These are phyloP conservation scores for Sphaceloma murrayae DNA, from an alignment of 2,329 filamentous ascomycete species.

Conservation along the genomic window DNA sequence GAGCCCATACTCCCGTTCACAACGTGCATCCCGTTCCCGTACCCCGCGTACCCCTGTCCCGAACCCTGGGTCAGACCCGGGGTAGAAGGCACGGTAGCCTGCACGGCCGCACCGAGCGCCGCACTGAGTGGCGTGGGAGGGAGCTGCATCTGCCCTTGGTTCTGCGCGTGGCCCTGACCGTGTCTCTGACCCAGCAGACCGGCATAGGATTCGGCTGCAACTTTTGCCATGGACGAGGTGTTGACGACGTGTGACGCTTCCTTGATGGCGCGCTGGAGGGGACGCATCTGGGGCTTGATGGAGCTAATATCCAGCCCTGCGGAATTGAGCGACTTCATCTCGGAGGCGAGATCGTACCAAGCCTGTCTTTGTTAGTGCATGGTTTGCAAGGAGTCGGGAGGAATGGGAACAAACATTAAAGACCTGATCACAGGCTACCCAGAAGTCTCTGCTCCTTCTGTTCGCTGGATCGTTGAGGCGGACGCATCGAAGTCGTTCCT, in stretches of 20 bases:
- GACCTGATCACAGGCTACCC: slow-evolving; percentile 65
- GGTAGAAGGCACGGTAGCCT: slow-evolving; percentile 74
- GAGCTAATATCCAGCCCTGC: slow-evolving; percentile 44
- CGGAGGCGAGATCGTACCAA: slow-evolving; percentile 56
- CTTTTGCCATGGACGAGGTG: slow-evolving; percentile 39
- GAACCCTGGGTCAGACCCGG: slow-evolving; percentile 24
- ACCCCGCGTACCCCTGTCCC: slow-evolving; percentile 8
- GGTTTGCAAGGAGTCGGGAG: slow-evolving; percentile 2
- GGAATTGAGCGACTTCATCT: slow-evolving; percentile 43
- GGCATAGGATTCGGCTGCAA: not conserved
- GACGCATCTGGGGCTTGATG: slow-evolving; percentile 63
- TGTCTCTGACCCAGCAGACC: too few relatives aligned
- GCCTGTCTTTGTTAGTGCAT: slow-evolving; percentile 38
- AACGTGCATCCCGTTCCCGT: not conserved
- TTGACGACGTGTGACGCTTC: slow-evolving; percentile 67
- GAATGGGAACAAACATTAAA: slow-evolving; percentile 42
- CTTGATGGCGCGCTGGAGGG: slow-evolving; percentile 73
- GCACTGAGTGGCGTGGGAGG: slow-evolving; percentile 86
- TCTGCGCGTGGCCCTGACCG: slow-evolving; percentile 46
- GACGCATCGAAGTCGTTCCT: slow-evolving; percentile 63
- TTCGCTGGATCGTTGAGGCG: slow-evolving; percentile 76
- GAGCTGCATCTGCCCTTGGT: slow-evolving; percentile 27
- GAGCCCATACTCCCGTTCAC: not conserved
- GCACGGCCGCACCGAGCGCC: slow-evolving; percentile 78
- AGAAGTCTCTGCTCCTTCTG: slow-evolving; percentile 54